These are phyloP conservation scores for Luffa acutangula DNA, from an alignment of 306 rosid species.

Conservation along the genomic window DNA sequence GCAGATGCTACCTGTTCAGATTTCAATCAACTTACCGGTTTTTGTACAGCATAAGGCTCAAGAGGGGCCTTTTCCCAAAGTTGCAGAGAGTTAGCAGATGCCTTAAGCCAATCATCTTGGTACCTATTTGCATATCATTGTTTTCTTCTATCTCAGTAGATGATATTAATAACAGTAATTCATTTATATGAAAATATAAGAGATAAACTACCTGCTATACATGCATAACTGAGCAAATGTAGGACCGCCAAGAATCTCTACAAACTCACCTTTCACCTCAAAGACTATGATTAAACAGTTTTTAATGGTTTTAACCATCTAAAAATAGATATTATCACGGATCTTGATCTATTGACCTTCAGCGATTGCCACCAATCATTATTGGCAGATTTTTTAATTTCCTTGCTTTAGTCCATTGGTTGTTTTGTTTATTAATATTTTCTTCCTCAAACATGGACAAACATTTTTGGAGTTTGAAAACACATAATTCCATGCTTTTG, in stretches of 20 bases:
- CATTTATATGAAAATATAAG: background rate
- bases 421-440: background rate
- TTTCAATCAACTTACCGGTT: conserved; percentile 57
- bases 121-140: conserved; percentile 41
- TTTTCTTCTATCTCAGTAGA: conserved; percentile 2
- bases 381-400: background rate
- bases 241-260: background rate
- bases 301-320: background rate
- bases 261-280: background rate
- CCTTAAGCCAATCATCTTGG: conserved; percentile 99
- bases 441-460: background rate
- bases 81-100: conserved; percentile 67
- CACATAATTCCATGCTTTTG: background rate
- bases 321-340: background rate
- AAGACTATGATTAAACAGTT: background rate
- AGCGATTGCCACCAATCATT: background rate
- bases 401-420: background rate
- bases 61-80: conserved; percentile 98
- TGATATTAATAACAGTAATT: background rate
- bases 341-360: background rate
- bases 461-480: background rate
- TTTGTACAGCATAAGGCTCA: conserved; percentile 85
- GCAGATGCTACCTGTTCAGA: conserved; percentile 7
- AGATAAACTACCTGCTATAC: background rate
- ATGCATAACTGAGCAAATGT: background rate